Evolutionary conservation across 2,329 filamentous ascomycete species (phyloP).

Genomic region (Penicillium sp.): DNA sequence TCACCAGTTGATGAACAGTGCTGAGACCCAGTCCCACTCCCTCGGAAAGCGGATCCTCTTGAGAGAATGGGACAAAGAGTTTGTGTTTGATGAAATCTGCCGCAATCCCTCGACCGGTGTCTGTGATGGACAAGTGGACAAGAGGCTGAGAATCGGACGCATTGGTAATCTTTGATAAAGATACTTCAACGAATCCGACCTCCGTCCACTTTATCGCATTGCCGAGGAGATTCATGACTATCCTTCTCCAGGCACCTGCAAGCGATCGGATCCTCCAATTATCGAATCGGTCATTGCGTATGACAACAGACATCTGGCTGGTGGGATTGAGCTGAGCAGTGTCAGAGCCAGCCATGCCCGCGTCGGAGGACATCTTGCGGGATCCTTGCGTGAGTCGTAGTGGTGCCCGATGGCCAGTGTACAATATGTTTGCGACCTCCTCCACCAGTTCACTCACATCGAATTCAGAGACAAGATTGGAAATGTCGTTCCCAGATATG

Average conservation of each 20-base stretch:
- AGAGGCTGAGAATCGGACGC: constrained; percentile 13
- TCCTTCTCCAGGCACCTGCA: constrained; percentile 35
- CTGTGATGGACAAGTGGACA: constrained; percentile 51
- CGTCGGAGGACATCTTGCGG: not conserved
- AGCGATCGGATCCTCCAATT: constrained; percentile 33
- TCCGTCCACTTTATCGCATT: constrained; percentile 42
- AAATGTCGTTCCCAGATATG: constrained; percentile 8
- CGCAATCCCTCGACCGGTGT: constrained; percentile 66
- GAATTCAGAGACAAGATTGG: constrained; percentile 32
- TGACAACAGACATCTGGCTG: constrained; percentile 28
- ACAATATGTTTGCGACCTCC: constrained; percentile 31
- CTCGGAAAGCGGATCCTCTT: constrained; percentile 58
- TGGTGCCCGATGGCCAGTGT: constrained; percentile 28
- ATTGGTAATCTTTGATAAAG: constrained; percentile 20
- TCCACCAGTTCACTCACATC: constrained; percentile 35
- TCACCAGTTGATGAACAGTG: constrained; percentile 59
- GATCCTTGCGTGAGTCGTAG: constrained; percentile 14
- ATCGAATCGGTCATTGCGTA: constrained; percentile 28
- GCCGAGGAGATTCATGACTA: constrained; percentile 41
- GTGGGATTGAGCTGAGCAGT: not conserved
- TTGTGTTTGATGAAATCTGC: constrained; percentile 58
- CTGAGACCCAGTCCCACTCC: constrained; percentile 65
- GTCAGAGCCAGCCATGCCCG: constrained; percentile 43
- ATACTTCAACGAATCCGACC: constrained; percentile 34
- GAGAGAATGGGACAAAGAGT: constrained; percentile 56